Conservation (phyloP, 2,329 filamentous ascomycete species). For the Chalaropsis thielavioides region DNA sequence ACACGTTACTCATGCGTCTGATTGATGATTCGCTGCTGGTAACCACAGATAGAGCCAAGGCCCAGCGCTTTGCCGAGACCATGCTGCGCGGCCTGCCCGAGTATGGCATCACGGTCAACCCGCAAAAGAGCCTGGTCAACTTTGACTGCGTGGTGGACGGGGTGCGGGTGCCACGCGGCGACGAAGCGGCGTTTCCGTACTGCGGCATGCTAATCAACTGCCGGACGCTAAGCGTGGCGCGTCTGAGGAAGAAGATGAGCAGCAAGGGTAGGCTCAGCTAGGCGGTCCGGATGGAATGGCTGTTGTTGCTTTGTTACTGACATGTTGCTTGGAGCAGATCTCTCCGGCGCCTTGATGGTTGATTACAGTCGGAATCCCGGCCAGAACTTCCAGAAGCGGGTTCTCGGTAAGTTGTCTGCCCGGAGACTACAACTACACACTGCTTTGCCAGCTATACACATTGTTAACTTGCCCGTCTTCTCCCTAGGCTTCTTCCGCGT, state of each 20-base stretch:
- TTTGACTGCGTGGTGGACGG: constrained; percentile 52
- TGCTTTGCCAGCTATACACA: background rate
- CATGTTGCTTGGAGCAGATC: constrained; percentile 12
- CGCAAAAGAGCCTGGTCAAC: constrained; percentile 69
- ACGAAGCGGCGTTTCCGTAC: constrained; percentile 54
- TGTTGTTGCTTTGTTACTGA: background rate
- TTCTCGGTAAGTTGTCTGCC: constrained; percentile 40
- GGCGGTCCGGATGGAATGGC: background rate
- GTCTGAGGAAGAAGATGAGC: constrained; percentile 44
- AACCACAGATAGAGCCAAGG: constrained; percentile 53
- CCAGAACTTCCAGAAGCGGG: constrained; percentile 64
- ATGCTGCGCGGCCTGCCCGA: constrained; percentile 69
- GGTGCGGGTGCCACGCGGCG: constrained; percentile 34
- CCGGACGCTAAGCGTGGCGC: constrained; percentile 57
- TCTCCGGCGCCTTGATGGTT: constrained; percentile 64
- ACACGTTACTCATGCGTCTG: constrained; percentile 7
- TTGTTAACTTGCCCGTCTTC: background rate
- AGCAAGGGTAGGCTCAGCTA: constrained; percentile 33
- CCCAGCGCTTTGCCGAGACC: constrained; percentile 54
- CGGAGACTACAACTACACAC: too few relatives aligned
- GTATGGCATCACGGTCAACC: constrained; percentile 68
- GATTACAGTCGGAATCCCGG: constrained; percentile 61
- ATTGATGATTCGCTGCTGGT: constrained; percentile 81
- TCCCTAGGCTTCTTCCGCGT: constrained; percentile 57
- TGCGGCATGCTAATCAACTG: constrained; percentile 71